These are phyloP conservation scores for Apiospora koreana DNA, from an alignment of 2,329 filamentous ascomycete species.

Conservation along the genomic window DNA sequence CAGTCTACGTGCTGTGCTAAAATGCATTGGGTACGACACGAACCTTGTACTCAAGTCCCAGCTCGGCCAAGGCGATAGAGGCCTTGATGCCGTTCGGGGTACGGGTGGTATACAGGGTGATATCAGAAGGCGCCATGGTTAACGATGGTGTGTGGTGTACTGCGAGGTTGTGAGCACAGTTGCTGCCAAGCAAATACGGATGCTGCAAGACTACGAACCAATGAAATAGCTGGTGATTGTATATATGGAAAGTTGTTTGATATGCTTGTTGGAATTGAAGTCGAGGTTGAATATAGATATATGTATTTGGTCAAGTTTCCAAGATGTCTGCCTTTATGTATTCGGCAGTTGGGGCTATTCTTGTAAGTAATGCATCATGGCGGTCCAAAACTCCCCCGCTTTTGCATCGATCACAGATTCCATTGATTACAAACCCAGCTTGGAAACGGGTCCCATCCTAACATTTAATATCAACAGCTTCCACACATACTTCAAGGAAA, in stretches of 20 bases:
- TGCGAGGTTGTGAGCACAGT: conserved; percentile 20
- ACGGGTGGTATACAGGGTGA: conserved; percentile 78
- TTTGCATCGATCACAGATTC: background rate
- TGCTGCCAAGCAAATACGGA: background rate
- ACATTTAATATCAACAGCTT: background rate
- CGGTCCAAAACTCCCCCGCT: conserved; percentile 6
- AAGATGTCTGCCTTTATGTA: background rate
- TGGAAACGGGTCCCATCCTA: background rate
- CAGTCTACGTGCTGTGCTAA: background rate
- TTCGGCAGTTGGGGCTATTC: background rate
- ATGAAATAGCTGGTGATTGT: background rate
- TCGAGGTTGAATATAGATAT: background rate
- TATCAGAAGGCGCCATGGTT: conserved; percentile 49
- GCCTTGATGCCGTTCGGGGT: conserved; percentile 91
- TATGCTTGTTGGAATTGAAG: background rate
- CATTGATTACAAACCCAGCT: conserved; percentile 10
- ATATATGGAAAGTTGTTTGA: no score
- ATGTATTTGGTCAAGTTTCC: background rate
- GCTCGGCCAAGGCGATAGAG: conserved; percentile 83
- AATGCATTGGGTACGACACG: background rate
- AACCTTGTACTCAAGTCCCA: conserved; percentile 79
- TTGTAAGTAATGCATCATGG: conserved; percentile 5
- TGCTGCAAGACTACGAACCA: background rate
- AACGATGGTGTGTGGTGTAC: conserved; percentile 45
- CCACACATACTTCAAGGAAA: background rate